Conservation (phyloP, 2,329 filamentous ascomycete genomes). For the Parastagonospora nodorum region DNA sequence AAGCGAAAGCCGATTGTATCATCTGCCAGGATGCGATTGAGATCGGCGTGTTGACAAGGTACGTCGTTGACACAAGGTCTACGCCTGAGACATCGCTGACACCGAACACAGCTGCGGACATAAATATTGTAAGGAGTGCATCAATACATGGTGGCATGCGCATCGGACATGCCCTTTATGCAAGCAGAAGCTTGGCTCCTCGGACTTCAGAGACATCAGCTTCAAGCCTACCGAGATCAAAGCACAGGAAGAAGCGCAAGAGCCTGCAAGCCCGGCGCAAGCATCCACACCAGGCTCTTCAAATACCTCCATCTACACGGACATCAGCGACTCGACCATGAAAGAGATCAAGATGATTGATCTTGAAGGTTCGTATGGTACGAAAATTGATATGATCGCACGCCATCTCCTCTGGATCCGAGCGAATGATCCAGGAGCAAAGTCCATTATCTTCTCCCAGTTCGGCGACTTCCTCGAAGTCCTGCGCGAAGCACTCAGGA, state of each 20-base stretch:
- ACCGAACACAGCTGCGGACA: not conserved
- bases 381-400: slow-evolving; percentile 77
- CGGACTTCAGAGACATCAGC: slow-evolving; percentile 83
- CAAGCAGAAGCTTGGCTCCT: slow-evolving; percentile 68
- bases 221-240: slow-evolving; percentile 76
- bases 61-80: slow-evolving; percentile 80
- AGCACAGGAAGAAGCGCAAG: slow-evolving; percentile 63
- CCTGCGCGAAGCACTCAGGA: slow-evolving; percentile 69
- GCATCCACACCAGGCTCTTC: slow-evolving; percentile 30
- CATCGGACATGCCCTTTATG: slow-evolving; percentile 84
- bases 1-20: slow-evolving; percentile 69
- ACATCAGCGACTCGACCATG: slow-evolving; percentile 72
- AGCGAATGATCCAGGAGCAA: slow-evolving; percentile 80
- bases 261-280: slow-evolving; percentile 18
- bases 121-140: slow-evolving; percentile 63
- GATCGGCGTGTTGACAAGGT: slow-evolving; percentile 76
- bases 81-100: slow-evolving; percentile 55
- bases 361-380: slow-evolving; percentile 76
- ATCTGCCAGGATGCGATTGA: slow-evolving; percentile 83
- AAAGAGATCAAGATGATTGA: slow-evolving; percentile 83
- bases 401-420: slow-evolving; percentile 85
- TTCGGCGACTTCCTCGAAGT: slow-evolving; percentile 81
- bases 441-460: slow-evolving; percentile 94
- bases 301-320: slow-evolving; percentile 71
- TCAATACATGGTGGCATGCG: slow-evolving; percentile 75